Conservation (phyloP, 1,139 yeast species). For the Suhomyces ambrosiae region DNA sequence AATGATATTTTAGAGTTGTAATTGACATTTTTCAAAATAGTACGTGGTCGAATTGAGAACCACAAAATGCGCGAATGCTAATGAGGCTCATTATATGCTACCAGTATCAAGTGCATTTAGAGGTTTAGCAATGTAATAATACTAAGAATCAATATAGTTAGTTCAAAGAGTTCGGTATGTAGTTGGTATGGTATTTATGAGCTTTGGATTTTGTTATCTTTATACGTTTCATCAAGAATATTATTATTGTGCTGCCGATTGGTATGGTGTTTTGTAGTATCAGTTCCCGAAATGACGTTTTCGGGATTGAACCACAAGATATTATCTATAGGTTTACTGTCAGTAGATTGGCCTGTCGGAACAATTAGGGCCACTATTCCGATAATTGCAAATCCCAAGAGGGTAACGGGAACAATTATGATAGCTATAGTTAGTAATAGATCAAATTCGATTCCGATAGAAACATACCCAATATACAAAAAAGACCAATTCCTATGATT, state of each 20-base stretch:
- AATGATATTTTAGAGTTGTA: not conserved
- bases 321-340: not conserved
- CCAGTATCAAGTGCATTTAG: too few species aligned
- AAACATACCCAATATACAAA: conserved; percentile 3
- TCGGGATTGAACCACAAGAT: not conserved
- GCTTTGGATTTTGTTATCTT: not conserved
- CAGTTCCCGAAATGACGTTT: too few species aligned
- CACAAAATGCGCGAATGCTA: conserved; percentile 10
- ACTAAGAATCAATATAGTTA: too few species aligned
- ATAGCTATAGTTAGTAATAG: conserved; percentile 5
- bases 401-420: not conserved
- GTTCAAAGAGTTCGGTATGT: too few species aligned
- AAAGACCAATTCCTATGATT: not conserved
- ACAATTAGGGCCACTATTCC: not conserved
- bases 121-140: too few species aligned
- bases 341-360: not conserved
- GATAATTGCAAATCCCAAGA: not conserved
- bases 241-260: too few species aligned
- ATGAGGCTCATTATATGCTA: not conserved
- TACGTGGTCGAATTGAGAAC: conserved; percentile 12
- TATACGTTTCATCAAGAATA: not conserved
- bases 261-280: too few species aligned
- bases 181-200: too few species aligned
- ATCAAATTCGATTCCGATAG: not conserved
- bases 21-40: conserved; percentile 10